phyloP scores from a whole-genome alignment of 75 land plant genomes.

The Picea sitchensis region DNA sequence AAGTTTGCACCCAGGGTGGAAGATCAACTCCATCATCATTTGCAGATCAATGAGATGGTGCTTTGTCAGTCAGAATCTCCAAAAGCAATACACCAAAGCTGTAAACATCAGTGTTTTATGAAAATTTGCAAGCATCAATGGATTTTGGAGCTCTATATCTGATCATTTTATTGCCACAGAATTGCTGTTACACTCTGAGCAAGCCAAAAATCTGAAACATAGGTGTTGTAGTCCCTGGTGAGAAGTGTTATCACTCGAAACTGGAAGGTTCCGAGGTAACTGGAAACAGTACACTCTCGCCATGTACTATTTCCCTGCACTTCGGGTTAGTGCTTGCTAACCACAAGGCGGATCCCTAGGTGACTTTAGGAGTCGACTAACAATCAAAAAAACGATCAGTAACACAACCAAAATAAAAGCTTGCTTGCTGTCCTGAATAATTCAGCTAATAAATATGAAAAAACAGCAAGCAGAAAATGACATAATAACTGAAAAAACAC shows the following conservation, averaged over 20 bases:
- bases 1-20: slow-evolving; percentile 71
- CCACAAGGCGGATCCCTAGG: no score
- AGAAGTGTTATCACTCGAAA: slow-evolving; percentile 22
- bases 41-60: slow-evolving; percentile 55
- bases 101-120: slow-evolving; percentile 81
- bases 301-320: no score
- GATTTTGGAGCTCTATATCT: slow-evolving; percentile 91
- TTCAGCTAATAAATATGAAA: no score
- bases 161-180: slow-evolving; percentile 37
- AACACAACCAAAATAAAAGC: no score
- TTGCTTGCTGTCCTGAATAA: no score
- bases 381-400: no score
- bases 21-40: slow-evolving; percentile 78
- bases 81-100: slow-evolving; percentile 80
- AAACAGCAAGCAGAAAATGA: no score
- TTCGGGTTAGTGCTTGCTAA: no score
- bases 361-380: no score
- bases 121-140: slow-evolving; percentile 55
- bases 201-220: slow-evolving; percentile 71
- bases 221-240: slow-evolving; percentile 46
- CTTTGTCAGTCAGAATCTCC: slow-evolving; percentile 69
- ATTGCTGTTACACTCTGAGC: slow-evolving; percentile 39
- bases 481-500: no score
- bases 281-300: no score
- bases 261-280: no score